These are phyloP conservation scores for Populus trichocarpa DNA, from an alignment of 441 rosid genomes.

Conservation along the genomic window DNA sequence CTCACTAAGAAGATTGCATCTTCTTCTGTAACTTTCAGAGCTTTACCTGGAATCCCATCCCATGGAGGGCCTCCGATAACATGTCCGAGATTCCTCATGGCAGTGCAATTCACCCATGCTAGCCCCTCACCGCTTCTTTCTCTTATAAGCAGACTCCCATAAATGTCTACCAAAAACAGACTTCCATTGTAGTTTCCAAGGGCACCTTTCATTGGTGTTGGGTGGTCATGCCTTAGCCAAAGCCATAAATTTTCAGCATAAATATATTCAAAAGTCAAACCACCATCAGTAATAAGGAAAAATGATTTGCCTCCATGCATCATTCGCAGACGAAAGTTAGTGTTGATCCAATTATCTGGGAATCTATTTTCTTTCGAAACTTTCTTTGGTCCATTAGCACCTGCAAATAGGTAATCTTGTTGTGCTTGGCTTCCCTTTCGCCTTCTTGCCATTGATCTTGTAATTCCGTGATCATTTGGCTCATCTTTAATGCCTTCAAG, in stretches of 20 bases:
- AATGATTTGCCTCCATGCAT: conserved; percentile 57
- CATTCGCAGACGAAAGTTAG: conserved; percentile 47
- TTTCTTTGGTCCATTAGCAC: conserved; percentile 13
- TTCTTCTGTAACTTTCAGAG: conserved; percentile 43
- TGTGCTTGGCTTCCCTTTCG: conserved; percentile 41
- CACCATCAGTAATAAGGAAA: conserved; percentile 50
- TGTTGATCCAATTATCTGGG: conserved; percentile 38
- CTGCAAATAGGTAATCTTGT: conserved; percentile 37
- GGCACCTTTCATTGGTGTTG: conserved; percentile 56
- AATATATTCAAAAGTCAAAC: conserved; percentile 58
- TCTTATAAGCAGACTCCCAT: conserved; percentile 54
- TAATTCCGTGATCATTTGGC: conserved; percentile 35
- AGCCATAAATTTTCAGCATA: conserved; percentile 57
- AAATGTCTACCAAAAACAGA: conserved; percentile 45
- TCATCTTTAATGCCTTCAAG: conserved; percentile 52
- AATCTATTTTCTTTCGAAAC: conserved; percentile 25
- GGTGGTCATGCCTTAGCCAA: conserved; percentile 66
- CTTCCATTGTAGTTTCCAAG: conserved; percentile 70
- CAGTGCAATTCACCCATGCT: conserved; percentile 61
- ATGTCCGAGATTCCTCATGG: conserved; percentile 51
- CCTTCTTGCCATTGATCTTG: conserved; percentile 43
- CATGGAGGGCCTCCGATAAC: conserved; percentile 66
- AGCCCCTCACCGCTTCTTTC: conserved; percentile 49
- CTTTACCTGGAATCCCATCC: conserved; percentile 54
- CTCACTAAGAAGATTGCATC: conserved; percentile 64